These are phyloP conservation scores for Brettanomyces bruxellensis DNA, from an alignment of 805 yeast genomes.

Conservation along the genomic window DNA sequence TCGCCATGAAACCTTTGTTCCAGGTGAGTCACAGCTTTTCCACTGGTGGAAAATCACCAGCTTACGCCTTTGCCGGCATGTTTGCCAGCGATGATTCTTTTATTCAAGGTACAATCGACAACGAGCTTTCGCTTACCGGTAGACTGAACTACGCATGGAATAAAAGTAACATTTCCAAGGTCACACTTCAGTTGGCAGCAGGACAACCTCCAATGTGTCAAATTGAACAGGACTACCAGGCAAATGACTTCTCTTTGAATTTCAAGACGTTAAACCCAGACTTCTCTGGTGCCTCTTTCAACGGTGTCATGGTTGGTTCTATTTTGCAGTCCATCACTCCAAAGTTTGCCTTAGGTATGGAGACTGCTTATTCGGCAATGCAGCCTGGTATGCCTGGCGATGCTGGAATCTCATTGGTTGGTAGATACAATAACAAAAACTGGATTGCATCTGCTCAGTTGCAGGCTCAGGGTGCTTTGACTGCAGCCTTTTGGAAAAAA, in stretches of 20 bases:
- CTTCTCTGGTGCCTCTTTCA: constrained; percentile 60
- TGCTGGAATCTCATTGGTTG: constrained; percentile 81
- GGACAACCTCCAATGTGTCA: constrained; percentile 92
- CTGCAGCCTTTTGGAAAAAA: constrained; percentile 90
- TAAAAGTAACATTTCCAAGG: constrained; percentile 66
- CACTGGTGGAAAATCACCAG: constrained; percentile 80
- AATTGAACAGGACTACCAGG: constrained; percentile 93
- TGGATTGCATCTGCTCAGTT: constrained; percentile 94
- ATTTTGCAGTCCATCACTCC: constrained; percentile 83
- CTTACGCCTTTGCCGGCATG: constrained; percentile 84
- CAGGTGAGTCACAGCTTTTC: constrained; percentile 93
- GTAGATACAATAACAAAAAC: constrained; percentile 78
- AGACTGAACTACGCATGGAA: constrained; percentile 90
- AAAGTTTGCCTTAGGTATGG: constrained; percentile 80
- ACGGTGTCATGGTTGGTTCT: constrained; percentile 91
- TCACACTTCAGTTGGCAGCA: constrained; percentile 78
- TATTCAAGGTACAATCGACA: constrained; percentile 87
- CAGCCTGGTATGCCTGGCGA: constrained; percentile 72
- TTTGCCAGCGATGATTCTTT: constrained; percentile 81
- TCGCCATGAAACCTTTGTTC: constrained; percentile 87
- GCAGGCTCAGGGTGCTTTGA: constrained; percentile 84
- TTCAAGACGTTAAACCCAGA: constrained; percentile 89
- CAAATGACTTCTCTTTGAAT: constrained; percentile 79
- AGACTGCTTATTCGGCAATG: constrained; percentile 77
- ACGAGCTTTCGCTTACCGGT: constrained; percentile 76